These are phyloP conservation scores for Chlorophyllum brunneum DNA, from an alignment of 768 basidiomycete species.

Conservation along the genomic window DNA sequence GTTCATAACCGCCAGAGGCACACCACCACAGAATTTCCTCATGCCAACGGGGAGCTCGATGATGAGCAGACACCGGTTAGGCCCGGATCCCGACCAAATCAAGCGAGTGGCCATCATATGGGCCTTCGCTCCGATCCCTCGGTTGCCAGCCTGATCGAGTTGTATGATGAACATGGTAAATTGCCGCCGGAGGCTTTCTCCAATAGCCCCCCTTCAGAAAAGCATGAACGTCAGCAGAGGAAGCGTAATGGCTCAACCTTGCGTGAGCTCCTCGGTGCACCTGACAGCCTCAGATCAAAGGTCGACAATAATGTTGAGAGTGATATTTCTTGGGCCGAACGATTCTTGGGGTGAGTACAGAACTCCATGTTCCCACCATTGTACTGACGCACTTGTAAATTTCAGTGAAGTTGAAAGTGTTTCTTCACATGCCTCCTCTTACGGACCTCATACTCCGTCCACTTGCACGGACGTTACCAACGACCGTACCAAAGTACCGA, in stretches of 20 bases:
- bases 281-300: constrained; percentile 29
- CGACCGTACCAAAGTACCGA: constrained; percentile 18
- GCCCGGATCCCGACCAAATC: constrained; percentile 31
- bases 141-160: constrained; percentile 65
- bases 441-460: constrained; percentile 47
- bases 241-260: constrained; percentile 68
- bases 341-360: constrained; percentile 55
- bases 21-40: constrained; percentile 61
- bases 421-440: constrained; percentile 24
- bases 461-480: constrained; percentile 31
- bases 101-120: constrained; percentile 41
- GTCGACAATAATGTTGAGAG: constrained; percentile 48
- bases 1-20: constrained; percentile 52
- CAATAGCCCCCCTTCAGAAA: constrained; percentile 44
- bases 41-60: constrained; percentile 44
- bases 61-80: constrained; percentile 24
- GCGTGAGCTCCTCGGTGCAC: constrained; percentile 64
- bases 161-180: constrained; percentile 72
- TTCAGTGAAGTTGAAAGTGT: constrained; percentile 40
- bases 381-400: background rate
- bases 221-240: constrained; percentile 34
- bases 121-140: constrained; percentile 74
- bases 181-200: constrained; percentile 62
- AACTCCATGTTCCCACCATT: background rate
- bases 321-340: constrained; percentile 85